phyloP scores from a whole-genome alignment of 2,329 filamentous ascomycete genomes.

The Claviceps sp. region DNA sequence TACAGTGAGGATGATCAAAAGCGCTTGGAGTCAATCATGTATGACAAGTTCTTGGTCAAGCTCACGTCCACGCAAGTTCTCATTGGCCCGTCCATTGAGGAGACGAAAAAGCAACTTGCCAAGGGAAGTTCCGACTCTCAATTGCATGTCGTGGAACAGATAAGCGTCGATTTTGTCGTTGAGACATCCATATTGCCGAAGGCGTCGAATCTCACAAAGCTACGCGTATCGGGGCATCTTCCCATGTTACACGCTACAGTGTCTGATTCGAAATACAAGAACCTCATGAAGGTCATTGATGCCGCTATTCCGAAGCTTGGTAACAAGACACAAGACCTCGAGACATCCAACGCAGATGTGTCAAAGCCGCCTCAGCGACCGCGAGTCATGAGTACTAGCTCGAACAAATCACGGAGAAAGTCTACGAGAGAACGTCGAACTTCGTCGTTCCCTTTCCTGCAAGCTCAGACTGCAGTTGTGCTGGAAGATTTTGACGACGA shows the following conservation, averaged over 20 bases:
- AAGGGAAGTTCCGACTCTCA: constrained; percentile 53
- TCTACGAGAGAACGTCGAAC: constrained; percentile 42
- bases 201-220: constrained; percentile 80
- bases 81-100: constrained; percentile 84
- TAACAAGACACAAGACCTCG: constrained; percentile 18
- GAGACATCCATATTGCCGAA: constrained; percentile 96
- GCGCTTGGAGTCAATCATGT: constrained; percentile 84
- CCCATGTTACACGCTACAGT: constrained; percentile 84
- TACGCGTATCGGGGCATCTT: constrained; percentile 81
- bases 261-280: constrained; percentile 95
- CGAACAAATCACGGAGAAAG: constrained; percentile 31
- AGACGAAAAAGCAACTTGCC: constrained; percentile 70
- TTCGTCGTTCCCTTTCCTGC: constrained; percentile 60
- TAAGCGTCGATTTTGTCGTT: constrained; percentile 95
- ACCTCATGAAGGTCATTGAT: constrained; percentile 88
- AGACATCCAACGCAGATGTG: constrained; percentile 14
- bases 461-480: constrained; percentile 62
- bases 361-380: constrained; percentile 22
- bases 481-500: constrained; percentile 64
- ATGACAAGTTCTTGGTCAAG: constrained; percentile 91
- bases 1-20: constrained; percentile 85
- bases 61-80: constrained; percentile 89
- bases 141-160: constrained; percentile 86
- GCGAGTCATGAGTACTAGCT: constrained; percentile 31
- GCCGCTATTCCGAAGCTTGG: constrained; percentile 80